Base-by-base conservation (phyloP, 202 grass and related monocot species). In the Schoenoplectus tabernaemontani region DNA sequence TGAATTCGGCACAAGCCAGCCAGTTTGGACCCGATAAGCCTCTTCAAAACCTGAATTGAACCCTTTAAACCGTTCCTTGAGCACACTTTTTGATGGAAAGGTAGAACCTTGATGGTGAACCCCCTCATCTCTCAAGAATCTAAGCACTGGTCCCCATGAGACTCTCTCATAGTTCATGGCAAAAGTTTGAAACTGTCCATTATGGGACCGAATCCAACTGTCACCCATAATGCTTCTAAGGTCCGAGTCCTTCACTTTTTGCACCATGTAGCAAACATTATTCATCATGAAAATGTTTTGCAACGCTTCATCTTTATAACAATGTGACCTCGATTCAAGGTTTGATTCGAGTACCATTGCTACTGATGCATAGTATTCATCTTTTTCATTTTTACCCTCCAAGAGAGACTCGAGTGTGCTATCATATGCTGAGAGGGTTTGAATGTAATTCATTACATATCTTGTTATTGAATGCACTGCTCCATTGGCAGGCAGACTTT, bases 381-480 rank as follows among this genome's bases (percentile, higher is more conserved):
- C 10, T n/a, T 33, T 80, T 70, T 61, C 28, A 76, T 92, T 80
- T 22, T 66, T 82, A 28, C 72, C 89, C 73, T 90, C 91, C 44
- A 98, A 85, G 82, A 92, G 88, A 13, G 34, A 89, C 83, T 95
- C 86, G 65, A 98, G 90, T 77, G 91, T 89, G 81, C 85, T 85
- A 79, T 86, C 86, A 57, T 91, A 98, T 89, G 54, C 84, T 13
- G 85, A 82, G 60, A 98, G 85, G 78, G 90, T 77, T 46, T 74
- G 88, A 59, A 98, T 92, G 73, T 95, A 98, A 82, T 98, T 98
- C 95, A 95, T 98, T 28, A 98, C 95, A 92, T 98, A 98, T 70
- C 87, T 90, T 75, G 95, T 87, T 69, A 95, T 85, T n/a, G 89
- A 91, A 79, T 95, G 95, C 54, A 98, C 84, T 32, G 48, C 83